Evolutionary conservation across 2,329 filamentous ascomycete species (phyloP).

Genomic region (Metarhizium album): DNA sequence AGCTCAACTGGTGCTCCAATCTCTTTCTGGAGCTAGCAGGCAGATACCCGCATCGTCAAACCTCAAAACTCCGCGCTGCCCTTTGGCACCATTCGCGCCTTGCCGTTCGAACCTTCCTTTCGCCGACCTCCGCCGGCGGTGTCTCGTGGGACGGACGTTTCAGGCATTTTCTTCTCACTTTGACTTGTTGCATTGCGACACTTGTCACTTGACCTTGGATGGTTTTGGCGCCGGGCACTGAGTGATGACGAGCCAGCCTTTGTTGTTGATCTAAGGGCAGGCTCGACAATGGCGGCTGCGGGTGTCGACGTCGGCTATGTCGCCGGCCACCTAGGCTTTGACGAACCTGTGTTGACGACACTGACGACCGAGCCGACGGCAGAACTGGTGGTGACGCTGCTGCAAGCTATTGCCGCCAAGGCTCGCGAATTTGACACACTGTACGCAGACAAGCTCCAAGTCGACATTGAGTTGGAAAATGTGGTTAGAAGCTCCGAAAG

Average conservation of each 20-base stretch:
- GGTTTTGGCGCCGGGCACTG: background rate
- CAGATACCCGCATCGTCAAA: background rate
- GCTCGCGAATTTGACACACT: constrained; percentile 74
- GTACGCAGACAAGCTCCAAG: constrained; percentile 76
- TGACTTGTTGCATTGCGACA: background rate
- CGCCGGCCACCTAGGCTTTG: constrained; percentile 59
- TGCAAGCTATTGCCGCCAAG: constrained; percentile 65
- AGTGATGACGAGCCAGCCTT: constrained; percentile 8
- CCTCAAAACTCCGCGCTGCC: background rate
- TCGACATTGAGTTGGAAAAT: constrained; percentile 89
- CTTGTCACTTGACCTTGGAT: background rate
- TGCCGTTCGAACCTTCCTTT: background rate
- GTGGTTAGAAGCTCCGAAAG: constrained; percentile 74
- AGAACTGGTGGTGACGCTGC: constrained; percentile 65
- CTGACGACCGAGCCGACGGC: constrained; percentile 59
- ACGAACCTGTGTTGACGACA: constrained; percentile 50
- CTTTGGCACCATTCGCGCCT: background rate
- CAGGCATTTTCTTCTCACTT: background rate
- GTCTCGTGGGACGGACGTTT: background rate
- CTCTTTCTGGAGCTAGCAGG: background rate
- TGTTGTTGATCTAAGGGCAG: constrained; percentile 6
- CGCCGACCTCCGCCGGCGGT: background rate
- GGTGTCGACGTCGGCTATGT: constrained; percentile 61
- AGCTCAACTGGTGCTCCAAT: constrained; percentile 1
- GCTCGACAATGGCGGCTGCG: constrained; percentile 28